A percentile compares a stretch with the other conserved stretches of the same genome.
Conservation (phyloP, 345 rosid species). For the Euclidium syriacum region DNA sequence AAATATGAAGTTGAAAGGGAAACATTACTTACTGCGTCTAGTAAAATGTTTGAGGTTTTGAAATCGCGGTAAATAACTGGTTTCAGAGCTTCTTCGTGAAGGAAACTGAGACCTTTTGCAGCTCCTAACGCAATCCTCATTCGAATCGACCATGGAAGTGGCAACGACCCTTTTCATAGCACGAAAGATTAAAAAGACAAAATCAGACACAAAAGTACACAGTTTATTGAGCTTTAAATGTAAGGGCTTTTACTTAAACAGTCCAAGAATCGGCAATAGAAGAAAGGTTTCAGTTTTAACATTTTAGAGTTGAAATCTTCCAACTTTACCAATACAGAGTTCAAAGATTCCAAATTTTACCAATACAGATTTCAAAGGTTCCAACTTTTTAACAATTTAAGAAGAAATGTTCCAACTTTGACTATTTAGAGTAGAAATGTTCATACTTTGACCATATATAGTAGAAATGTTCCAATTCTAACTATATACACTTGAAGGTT, state of each 20-base stretch:
- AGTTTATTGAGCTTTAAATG: too few species aligned
- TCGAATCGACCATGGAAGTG: conserved; percentile 96
- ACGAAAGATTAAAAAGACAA: neutral
- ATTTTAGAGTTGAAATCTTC: too few species aligned
- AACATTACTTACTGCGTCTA: conserved; percentile 82
- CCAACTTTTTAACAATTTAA: neutral
- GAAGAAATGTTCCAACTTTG: neutral
- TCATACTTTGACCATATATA: too few species aligned
- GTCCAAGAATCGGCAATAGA: too few species aligned
- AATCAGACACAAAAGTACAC: neutral
- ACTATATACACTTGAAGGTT: neutral
- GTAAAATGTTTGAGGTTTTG: conserved; percentile 88
- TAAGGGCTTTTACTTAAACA: too few species aligned
- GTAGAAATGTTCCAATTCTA: neutral
- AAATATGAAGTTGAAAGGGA: neutral
- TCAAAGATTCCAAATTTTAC: too few species aligned
- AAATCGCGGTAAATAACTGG: conserved; percentile 96
- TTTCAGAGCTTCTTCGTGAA: conserved; percentile 94
- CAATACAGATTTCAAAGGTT: too few species aligned
- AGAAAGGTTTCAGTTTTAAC: too few species aligned
- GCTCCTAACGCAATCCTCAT: conserved; percentile 97
- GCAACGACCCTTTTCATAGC: conserved; percentile 69
- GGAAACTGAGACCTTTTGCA: conserved; percentile 95
- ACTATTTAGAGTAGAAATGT: neutral
- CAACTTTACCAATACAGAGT: too few species aligned